Evolutionary conservation across 2,329 filamentous ascomycete species (phyloP).

Genomic region (Aspergillus niger): DNA sequence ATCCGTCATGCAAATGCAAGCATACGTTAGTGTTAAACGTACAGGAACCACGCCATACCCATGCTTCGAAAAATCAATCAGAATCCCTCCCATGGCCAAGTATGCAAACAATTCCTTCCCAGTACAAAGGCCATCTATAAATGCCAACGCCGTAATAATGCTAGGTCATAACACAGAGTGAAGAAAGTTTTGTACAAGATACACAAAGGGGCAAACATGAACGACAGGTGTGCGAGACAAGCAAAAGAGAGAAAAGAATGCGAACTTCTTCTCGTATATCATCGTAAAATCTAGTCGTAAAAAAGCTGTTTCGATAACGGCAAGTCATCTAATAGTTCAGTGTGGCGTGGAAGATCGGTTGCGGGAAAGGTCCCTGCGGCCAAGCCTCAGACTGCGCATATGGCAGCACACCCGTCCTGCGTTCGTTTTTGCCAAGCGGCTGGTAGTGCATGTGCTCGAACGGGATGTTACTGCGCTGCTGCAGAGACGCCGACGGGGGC

Average conservation of each 20-base stretch:
- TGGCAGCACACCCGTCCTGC: conserved; percentile 68
- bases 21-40: conserved; percentile 8
- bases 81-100: conserved; percentile 14
- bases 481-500: conserved; percentile 75
- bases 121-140: conserved; percentile 16
- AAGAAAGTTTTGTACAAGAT: conserved; percentile 20
- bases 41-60: conserved; percentile 17
- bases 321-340: conserved; percentile 31
- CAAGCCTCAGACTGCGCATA: conserved; percentile 49
- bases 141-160: conserved; percentile 26
- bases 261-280: conserved; percentile 27
- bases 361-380: conserved; percentile 36
- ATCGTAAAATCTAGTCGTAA: conserved; percentile 34
- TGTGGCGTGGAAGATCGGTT: conserved; percentile 33
- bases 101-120: conserved; percentile 12
- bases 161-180: conserved; percentile 20
- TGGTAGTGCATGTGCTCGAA: conserved; percentile 82
- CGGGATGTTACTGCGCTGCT: conserved; percentile 62
- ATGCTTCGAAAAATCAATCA: conserved; percentile 15
- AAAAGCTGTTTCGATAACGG: conserved; percentile 8
- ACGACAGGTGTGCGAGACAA: not conserved
- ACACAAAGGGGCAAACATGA: conserved; percentile 11
- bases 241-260: conserved; percentile 14
- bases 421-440: conserved; percentile 69
- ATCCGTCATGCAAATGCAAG: conserved; percentile 31